Evolutionary conservation across 2,329 filamentous ascomycete species (phyloP), one percentile per base, ranked within the genome.

Genomic region (Lecanicillium sp.): DNA sequence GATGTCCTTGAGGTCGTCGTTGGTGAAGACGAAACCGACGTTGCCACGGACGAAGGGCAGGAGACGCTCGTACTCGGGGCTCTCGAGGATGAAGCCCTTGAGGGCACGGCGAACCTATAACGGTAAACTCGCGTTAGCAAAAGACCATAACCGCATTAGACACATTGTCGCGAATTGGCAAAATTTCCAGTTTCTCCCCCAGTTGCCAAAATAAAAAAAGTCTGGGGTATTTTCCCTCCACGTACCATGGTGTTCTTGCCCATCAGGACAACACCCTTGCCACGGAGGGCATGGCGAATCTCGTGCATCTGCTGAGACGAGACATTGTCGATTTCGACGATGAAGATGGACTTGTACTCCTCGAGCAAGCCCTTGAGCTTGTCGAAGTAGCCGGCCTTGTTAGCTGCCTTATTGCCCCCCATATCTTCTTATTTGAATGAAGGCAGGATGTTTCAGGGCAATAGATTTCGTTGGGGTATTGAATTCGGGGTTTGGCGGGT

Each of bases 221-320:
- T n/a, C n/a, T n/a, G n/a, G n/a, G n/a, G n/a, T n/a, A n/a, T n/a
- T n/a, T n/a, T n/a, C n/a, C n/a, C n/a, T n/a, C 9, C 5, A 55
- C 74, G 44, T 70, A 92, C 90, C 92, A 98, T 98, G 71, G 92
- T 98, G 83, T 98, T 98, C 84, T 95, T 96, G 67, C 90, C 92
- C 92, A 96, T 96, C 73, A 98, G 78, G 58, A 98, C 89, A 57
- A 96, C 85, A 71, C 80, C 89, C 70, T 94, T 73, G 48, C 83
- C 83, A 67, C 92, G 89, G 67, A 98, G 85, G 60, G 86, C 71
- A 61, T 83, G 73, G 68, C 92, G 85, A 70, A 98, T 96, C 81
- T 98, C 92, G 86, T 98, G 92, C 94, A 98, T 98, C 83, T 98
- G 94, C 82, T 98, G 92, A 57, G 92, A 98, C 70, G 83, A 87